Percentiles rank a stretch among this genome's conserved stretches.
Evolutionary conservation across 1,139 yeast genomes (phyloP).

Genomic region (Zhuliangozyma blackwelliae): DNA sequence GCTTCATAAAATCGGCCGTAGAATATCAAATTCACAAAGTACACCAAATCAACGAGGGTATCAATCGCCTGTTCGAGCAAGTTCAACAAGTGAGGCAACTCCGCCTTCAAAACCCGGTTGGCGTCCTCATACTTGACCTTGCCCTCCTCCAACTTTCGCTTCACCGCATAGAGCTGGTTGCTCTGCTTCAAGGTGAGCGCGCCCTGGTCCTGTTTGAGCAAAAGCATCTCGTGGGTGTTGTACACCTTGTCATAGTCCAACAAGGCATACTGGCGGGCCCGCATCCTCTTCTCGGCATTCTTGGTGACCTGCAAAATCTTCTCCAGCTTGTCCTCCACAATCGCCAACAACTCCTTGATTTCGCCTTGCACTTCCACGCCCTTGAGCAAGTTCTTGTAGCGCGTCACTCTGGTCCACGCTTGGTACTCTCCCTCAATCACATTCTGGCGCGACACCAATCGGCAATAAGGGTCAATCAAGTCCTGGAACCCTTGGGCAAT

Average conservation of each 20-base stretch:
- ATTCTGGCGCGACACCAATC: constrained; percentile 9
- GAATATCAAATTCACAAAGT: constrained; percentile 18
- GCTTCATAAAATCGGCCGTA: constrained; percentile 9
- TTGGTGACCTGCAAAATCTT: constrained; percentile 18
- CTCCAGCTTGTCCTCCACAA: constrained; percentile 14
- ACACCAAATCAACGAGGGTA: constrained; percentile 24
- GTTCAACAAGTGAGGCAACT: constrained; percentile 36
- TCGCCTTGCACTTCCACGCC: constrained; percentile 5
- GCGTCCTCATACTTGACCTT: constrained; percentile 24
- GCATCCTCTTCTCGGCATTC: constrained; percentile 24
- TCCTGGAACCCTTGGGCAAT: constrained; percentile 17
- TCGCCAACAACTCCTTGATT: constrained; percentile 1
- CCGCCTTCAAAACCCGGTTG: constrained; percentile 31
- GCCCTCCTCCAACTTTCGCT: constrained; percentile 27
- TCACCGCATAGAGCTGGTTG: constrained; percentile 25
- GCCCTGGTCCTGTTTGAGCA: constrained; percentile 18
- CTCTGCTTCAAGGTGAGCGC: constrained; percentile 26
- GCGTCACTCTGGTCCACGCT: constrained; percentile 8
- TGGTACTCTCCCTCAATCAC: constrained; percentile 7
- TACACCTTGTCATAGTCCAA: constrained; percentile 32
- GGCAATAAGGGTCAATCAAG: constrained; percentile 26
- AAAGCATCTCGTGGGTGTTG: constrained; percentile 22
- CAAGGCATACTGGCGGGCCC: constrained; percentile 25
- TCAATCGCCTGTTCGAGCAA: constrained; percentile 21
- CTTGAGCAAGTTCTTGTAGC: constrained; percentile 7